These are phyloP conservation scores for Rhizoclosmatium sp. DNA, from an alignment of 192 early-diverging fungal species.

Conservation along the genomic window DNA sequence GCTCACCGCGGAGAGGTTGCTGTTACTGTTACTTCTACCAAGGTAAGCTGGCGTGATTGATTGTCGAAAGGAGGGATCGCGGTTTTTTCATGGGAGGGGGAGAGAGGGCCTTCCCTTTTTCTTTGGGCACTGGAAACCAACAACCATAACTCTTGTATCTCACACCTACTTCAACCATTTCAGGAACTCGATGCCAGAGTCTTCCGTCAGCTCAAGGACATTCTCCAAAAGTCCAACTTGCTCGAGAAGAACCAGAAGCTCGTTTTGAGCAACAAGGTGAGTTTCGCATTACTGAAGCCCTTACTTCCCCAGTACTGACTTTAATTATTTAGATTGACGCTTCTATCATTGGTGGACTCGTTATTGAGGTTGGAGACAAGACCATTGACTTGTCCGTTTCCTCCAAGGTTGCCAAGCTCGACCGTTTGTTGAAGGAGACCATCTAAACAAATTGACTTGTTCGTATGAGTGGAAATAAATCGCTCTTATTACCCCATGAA, in stretches of 20 bases:
- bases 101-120: not conserved
- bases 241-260: slow-evolving; percentile 82
- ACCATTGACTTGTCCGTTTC: slow-evolving; percentile 98
- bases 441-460: slow-evolving; percentile 44
- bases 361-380: slow-evolving; percentile 97
- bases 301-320: not conserved
- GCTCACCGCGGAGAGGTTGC: slow-evolving; percentile 88
- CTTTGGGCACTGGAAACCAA: too few species aligned
- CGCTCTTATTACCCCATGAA: too few species aligned
- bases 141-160: too few species aligned
- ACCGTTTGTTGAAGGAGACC: slow-evolving; percentile 83
- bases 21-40: slow-evolving; percentile 89
- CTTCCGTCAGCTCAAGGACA: slow-evolving; percentile 74
- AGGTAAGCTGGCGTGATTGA: slow-evolving; percentile 54
- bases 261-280: slow-evolving; percentile 84
- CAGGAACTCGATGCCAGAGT: slow-evolving; percentile 81
- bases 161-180: not conserved
- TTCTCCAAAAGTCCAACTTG: slow-evolving; percentile 82
- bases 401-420: slow-evolving; percentile 94
- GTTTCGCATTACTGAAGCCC: not conserved
- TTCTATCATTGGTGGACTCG: slow-evolving; percentile 91
- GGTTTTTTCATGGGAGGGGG: not conserved
- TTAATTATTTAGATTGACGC: slow-evolving; percentile 74
- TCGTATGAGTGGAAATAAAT: not conserved
- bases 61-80: not conserved